Evolutionary conservation across 768 basidiomycete species (phyloP).

Genomic region (Leucosporidium creatinivorum): DNA sequence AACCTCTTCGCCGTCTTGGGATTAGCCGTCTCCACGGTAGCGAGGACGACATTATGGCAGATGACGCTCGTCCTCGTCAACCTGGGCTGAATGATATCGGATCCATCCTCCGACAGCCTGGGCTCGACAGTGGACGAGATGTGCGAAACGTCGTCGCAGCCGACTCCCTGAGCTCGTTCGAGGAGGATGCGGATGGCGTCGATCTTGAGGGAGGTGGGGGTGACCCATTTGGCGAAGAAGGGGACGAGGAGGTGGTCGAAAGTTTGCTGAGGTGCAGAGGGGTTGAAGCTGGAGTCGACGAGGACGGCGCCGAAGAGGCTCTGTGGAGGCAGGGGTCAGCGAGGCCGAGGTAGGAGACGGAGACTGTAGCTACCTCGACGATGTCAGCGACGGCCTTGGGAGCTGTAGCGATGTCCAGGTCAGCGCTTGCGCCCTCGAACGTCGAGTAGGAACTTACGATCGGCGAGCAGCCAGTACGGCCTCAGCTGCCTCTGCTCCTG

Average conservation of each 20-base stretch:
- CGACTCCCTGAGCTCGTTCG: slow-evolving; percentile 1
- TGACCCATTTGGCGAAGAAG: slow-evolving; percentile 4
- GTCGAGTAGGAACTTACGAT: too few species aligned
- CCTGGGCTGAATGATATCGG: not conserved
- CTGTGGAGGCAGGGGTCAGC: too few species aligned
- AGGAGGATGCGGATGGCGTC: slow-evolving; percentile 14
- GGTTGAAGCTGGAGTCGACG: slow-evolving; percentile 13
- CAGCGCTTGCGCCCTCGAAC: too few species aligned
- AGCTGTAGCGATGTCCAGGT: too few species aligned
- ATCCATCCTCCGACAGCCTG: not conserved
- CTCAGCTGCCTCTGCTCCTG: slow-evolving; percentile 47
- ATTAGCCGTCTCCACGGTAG: not conserved
- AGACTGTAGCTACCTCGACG: slow-evolving; percentile 8
- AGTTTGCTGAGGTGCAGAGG: not conserved
- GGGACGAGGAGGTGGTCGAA: slow-evolving; percentile 13
- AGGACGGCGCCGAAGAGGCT: slow-evolving; percentile 10
- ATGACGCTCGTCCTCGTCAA: not conserved
- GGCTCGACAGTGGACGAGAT: slow-evolving; percentile 7
- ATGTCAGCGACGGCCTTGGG: slow-evolving; percentile 16
- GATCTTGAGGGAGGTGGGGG: slow-evolving; percentile 3
- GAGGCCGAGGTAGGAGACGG: too few species aligned
- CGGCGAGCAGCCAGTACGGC: slow-evolving; percentile 14
- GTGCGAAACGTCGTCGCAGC: slow-evolving; percentile 19
- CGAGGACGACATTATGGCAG: slow-evolving; percentile 7
- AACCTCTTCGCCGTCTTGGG: slow-evolving; percentile 15